Evolutionary conservation across 306 rosid genomes (phyloP).

Genomic region (Chamaecrista fasciculata): DNA sequence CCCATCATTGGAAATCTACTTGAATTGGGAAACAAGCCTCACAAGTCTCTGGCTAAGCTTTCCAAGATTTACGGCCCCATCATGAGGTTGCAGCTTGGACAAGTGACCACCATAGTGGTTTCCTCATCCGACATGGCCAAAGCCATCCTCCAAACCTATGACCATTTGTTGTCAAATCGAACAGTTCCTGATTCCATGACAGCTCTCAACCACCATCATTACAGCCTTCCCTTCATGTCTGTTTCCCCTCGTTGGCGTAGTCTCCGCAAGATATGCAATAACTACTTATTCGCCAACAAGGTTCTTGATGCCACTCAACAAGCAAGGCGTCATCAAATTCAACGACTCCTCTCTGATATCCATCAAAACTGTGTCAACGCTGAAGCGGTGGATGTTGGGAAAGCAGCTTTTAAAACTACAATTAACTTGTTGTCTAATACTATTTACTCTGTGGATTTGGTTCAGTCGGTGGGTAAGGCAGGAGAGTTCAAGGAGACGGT

Average conservation of each 20-base stretch:
- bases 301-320: conserved; percentile 31
- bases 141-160: conserved; percentile 46
- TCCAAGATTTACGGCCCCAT: conserved; percentile 51
- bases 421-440: conserved; percentile 46
- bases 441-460: conserved; percentile 45
- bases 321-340: conserved; percentile 21
- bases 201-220: conserved; percentile 27
- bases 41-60: conserved; percentile 43
- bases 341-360: conserved; percentile 25
- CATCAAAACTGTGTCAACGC: not conserved
- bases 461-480: not conserved
- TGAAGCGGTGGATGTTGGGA: conserved; percentile 45
- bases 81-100: conserved; percentile 49
- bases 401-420: conserved; percentile 35
- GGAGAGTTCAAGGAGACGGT: conserved; percentile 32
- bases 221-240: conserved; percentile 37
- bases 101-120: conserved; percentile 39
- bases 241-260: conserved; percentile 40
- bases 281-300: conserved; percentile 33
- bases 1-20: conserved; percentile 57
- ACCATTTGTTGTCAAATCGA: conserved; percentile 39
- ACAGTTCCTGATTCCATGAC: conserved; percentile 28
- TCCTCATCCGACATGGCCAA: conserved; percentile 44
- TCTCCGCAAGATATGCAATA: conserved; percentile 41
- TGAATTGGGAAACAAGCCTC: conserved; percentile 52